These are phyloP conservation scores for Funneliformis geosporum DNA, from an alignment of 192 early-diverging fungal species.

Conservation along the genomic window DNA sequence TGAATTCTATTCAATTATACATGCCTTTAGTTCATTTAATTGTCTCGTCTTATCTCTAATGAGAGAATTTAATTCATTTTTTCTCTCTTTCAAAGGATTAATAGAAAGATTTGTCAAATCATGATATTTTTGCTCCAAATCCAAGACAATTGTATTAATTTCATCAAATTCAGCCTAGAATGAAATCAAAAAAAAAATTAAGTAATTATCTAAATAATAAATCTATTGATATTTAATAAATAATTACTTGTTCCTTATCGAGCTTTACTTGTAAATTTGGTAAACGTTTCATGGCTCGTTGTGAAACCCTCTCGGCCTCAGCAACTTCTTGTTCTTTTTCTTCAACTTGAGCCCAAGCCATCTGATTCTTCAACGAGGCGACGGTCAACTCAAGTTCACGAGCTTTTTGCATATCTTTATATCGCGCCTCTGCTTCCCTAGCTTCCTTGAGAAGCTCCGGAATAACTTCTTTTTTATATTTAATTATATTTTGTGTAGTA, in stretches of 20 bases:
- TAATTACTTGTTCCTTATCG: conserved; percentile 25
- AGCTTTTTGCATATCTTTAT: conserved; percentile 66
- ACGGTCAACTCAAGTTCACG: conserved; percentile 58
- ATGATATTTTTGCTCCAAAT: conserved; percentile 40
- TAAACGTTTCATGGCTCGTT: not conserved
- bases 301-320: not conserved
- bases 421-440: conserved; percentile 64
- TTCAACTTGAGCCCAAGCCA: conserved; percentile 77
- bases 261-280: not conserved
- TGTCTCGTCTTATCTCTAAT: conserved; percentile 54
- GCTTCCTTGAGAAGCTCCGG: conserved; percentile 72
- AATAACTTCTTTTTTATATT: conserved; percentile 63
- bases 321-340: conserved; percentile 46
- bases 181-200: not conserved
- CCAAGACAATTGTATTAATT: conserved; percentile 36
- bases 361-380: conserved; percentile 61
- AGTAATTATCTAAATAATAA: conserved; percentile 28
- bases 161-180: conserved; percentile 37
- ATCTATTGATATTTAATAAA: conserved; percentile 30
- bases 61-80: conserved; percentile 39
- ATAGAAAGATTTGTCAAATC: conserved; percentile 42
- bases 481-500: conserved; percentile 52
- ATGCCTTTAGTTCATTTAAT: conserved; percentile 39
- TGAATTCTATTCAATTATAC: not conserved
- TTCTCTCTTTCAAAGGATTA: conserved; percentile 52